phyloP scores from a whole-genome alignment of 257 asterid genomes.

The Cynanchum wilfordii region DNA sequence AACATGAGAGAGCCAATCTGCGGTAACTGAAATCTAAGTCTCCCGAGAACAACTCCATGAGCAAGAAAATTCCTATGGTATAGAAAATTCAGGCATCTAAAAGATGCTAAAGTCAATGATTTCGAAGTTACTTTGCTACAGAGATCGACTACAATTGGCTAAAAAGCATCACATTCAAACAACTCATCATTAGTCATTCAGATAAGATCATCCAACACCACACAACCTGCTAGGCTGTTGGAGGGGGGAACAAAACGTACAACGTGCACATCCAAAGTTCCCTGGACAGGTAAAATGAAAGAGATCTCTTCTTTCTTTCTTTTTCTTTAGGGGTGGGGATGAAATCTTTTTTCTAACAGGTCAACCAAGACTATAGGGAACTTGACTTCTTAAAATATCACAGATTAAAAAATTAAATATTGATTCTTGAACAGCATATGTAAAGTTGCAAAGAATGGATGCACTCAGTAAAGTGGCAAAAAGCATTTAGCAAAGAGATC shows the following conservation, averaged over 20 bases:
- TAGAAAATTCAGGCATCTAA: neutral
- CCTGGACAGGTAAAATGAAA: neutral
- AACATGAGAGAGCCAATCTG: no score
- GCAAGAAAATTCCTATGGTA: neutral
- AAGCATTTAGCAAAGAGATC: slow-evolving; percentile 4
- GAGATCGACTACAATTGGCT: neutral
- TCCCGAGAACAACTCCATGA: neutral
- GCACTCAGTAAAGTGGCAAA: slow-evolving; percentile 12
- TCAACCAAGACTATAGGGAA: neutral
- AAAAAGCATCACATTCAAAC: neutral
- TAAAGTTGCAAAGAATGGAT: slow-evolving; percentile 11
- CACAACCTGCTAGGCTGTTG: neutral
- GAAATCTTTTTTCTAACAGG: neutral
- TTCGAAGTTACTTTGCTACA: neutral
- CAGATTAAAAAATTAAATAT: slow-evolving; percentile 1
- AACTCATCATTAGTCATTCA: neutral
- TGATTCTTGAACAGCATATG: slow-evolving; percentile 3
- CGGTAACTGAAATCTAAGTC: neutral
- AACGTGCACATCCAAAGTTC: neutral
- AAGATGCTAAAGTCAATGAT: neutral
- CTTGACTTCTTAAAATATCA: neutral
- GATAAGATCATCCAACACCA: neutral
- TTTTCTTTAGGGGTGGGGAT: neutral
- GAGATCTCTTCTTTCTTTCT: no score
- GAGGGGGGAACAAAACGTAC: slow-evolving; percentile 6